Evolutionary conservation across 2,329 filamentous ascomycete genomes (phyloP), one percentile per base, ranked within the genome.

Genomic region (Thyridium curvatum): DNA sequence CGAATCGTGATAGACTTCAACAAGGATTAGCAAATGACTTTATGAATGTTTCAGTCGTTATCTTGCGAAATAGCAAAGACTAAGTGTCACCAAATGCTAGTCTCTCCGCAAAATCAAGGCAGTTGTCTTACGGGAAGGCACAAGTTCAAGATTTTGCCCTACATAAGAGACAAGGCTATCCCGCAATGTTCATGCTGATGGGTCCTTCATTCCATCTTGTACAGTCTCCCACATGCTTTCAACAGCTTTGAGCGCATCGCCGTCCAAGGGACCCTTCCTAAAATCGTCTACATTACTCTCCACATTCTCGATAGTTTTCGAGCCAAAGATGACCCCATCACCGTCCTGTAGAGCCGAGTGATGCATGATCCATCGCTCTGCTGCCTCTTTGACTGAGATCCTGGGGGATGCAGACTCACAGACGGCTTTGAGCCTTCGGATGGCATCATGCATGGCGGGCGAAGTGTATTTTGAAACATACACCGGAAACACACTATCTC

Each of bases 241-340:
- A 4, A 42, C 16, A 3, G 18, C 37, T 13, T 44, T 35, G 10
- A 44, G 21, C 13, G 43, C 37, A n/a, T 26, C 32, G 10, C 18
- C 16, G 2, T 35, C 34, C 37, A 42, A 29, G n/a, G 44, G 41
- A 4, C 45, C 46, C n/a, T 30, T 31, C 12, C 42, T 35, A 18
- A 40, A 37, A 16, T 39, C 41, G 6, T 41, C 37, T 8, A 44
- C 43, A 29, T 49, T 49, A 13, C 17, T 17, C 17, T 34, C 34
- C 12, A 49, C 29, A 34, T 46, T 42, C 9, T 39, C 35, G 10
- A 46, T 16, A n/a, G 32, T 41, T 17, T 42, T 47, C 34, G 45
- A 45, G 5, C 46, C 46, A 18, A 49, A 38, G 34, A 49, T 46
- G 36, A 49, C 30, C 15, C 18, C 46, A 21, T 49, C 46, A 12